Conservation (phyloP, 768 basidiomycete species). For the Phaffia australis region DNA sequence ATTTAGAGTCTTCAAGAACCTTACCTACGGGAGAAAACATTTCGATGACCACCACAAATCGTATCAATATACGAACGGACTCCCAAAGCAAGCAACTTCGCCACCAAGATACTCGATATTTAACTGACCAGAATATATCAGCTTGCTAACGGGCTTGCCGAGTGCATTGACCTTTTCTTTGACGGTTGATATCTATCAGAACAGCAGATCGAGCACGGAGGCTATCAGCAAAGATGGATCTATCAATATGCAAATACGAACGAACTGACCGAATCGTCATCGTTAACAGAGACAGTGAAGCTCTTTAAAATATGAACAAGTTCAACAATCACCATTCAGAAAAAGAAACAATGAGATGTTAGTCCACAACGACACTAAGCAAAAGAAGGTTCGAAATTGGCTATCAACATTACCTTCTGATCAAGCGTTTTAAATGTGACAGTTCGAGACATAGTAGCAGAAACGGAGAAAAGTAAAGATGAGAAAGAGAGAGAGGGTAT, state of each 20-base stretch:
- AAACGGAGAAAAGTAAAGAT: neutral
- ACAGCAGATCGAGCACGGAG: neutral
- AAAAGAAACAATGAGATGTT: neutral
- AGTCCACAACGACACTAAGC: neutral
- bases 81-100: too few relatives aligned
- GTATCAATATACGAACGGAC: neutral
- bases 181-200: constrained; percentile 48
- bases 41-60: neutral
- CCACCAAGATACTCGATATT: neutral
- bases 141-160: constrained; percentile 60
- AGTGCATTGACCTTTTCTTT: constrained; percentile 74
- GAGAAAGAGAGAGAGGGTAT: neutral
- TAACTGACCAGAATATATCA: constrained; percentile 78
- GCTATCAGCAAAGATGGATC: constrained; percentile 15
- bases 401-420: constrained; percentile 46
- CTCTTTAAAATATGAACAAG: constrained; percentile 42
- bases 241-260: neutral
- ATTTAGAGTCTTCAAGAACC: constrained; percentile 78
- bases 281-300: constrained; percentile 74
- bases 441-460: constrained; percentile 11
- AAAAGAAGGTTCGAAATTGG: neutral
- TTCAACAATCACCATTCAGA: constrained; percentile 24
- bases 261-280: constrained; percentile 49
- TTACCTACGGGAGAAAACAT: constrained; percentile 53
- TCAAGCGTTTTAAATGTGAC: constrained; percentile 90